A percentile compares a stretch with the other conserved stretches of the same genome.
These are phyloP conservation scores for Lagenidium giganteum DNA, from an alignment of 352 stramenopile genomes.

Conservation along the genomic window DNA sequence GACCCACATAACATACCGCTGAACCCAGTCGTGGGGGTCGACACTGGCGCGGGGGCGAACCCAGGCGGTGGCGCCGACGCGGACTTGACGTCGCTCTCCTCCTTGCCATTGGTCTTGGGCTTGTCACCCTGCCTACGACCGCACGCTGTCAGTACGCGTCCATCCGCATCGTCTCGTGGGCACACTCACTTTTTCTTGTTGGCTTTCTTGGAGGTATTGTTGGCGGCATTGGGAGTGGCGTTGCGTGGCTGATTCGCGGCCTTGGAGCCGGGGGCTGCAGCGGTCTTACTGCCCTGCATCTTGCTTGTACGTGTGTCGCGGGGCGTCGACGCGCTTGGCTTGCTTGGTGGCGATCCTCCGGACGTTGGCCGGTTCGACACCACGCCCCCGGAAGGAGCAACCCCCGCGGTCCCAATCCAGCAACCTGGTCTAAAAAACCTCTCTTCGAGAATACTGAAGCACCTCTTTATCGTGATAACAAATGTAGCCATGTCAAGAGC, in stretches of 20 bases:
- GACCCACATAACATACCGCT: slow-evolving; percentile 27
- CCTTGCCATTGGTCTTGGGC: slow-evolving; percentile 11
- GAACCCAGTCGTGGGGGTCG: slow-evolving; percentile 21
- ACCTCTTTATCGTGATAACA: neutral
- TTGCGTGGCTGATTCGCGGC: slow-evolving; percentile 3
- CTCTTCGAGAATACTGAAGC: slow-evolving; percentile 6
- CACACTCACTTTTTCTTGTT: slow-evolving; percentile 22
- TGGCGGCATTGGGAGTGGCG: neutral
- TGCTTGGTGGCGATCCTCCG: slow-evolving; percentile 3
- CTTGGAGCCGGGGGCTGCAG: slow-evolving; percentile 3
- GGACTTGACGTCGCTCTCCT: slow-evolving; percentile 10
- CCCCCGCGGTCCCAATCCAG: slow-evolving; percentile 11
- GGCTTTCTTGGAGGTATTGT: slow-evolving; percentile 13
- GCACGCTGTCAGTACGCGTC: no score
- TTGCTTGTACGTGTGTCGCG: neutral
- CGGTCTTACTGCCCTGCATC: slow-evolving; percentile 9
- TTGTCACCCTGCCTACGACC: slow-evolving; percentile 18
- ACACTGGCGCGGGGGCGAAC: slow-evolving; percentile 22
- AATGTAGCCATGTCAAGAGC: no score
- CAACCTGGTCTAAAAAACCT: slow-evolving; percentile 9
- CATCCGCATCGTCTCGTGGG: no score
- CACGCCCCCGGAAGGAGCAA: slow-evolving; percentile 6
- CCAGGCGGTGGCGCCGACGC: slow-evolving; percentile 26
- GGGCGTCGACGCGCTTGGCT: neutral
- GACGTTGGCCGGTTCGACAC: slow-evolving; percentile 2